phyloP scores from a whole-genome alignment of 2,329 filamentous ascomycete genomes.

The Chaetomium sp. region DNA sequence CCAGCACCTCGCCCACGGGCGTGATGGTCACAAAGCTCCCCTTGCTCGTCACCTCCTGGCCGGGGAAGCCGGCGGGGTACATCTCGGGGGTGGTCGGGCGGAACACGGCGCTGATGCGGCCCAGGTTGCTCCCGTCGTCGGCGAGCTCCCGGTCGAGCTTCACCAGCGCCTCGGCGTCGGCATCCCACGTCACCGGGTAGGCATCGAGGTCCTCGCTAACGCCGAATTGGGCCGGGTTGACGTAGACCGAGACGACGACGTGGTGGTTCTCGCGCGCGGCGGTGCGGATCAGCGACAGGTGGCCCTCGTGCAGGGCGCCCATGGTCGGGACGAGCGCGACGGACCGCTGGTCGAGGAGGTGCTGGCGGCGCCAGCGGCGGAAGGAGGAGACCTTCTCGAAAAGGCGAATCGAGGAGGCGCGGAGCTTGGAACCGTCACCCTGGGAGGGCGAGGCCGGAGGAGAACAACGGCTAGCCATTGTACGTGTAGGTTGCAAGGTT shows the following conservation, averaged over 20 bases:
- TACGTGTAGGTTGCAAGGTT: conserved; percentile 28
- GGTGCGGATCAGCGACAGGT: conserved; percentile 80
- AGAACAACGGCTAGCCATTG: conserved; percentile 38
- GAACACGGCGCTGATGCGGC: conserved; percentile 80
- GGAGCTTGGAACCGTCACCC: conserved; percentile 45
- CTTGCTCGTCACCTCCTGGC: conserved; percentile 70
- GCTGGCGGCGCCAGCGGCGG: conserved; percentile 67
- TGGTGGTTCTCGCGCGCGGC: conserved; percentile 83
- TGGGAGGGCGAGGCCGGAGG: conserved; percentile 33
- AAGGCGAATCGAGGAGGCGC: conserved; percentile 64
- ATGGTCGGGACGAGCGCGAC: conserved; percentile 94
- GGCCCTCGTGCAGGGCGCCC: conserved; percentile 93
- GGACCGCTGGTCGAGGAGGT: conserved; percentile 66
- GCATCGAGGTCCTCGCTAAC: conserved; percentile 81
- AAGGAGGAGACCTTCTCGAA: conserved; percentile 74
- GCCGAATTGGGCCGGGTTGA: conserved; percentile 97
- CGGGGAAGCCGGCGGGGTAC: conserved; percentile 81
- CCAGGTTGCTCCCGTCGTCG: conserved; percentile 59
- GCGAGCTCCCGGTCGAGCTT: conserved; percentile 72
- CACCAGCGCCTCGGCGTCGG: conserved; percentile 69
- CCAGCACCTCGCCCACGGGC: conserved; percentile 76
- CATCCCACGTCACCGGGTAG: conserved; percentile 88
- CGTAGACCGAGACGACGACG: conserved; percentile 89
- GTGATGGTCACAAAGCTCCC: conserved; percentile 93
- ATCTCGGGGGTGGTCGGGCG: conserved; percentile 80